Evolutionary conservation across 2,329 filamentous ascomycete genomes (phyloP).

Genomic region (Xylaria digitata): DNA sequence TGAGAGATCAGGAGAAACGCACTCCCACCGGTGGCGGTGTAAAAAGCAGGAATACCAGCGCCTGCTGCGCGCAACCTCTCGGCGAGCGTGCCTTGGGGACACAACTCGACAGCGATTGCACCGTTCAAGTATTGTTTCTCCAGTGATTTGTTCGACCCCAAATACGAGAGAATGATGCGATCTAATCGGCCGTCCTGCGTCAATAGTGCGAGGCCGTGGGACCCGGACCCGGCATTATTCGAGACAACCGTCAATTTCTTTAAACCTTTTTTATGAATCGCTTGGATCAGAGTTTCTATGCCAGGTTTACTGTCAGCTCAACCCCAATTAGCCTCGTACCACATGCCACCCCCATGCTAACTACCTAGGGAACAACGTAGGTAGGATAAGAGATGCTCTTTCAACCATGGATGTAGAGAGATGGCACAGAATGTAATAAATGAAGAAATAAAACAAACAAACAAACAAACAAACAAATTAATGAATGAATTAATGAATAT

Average conservation of each 20-base stretch:
- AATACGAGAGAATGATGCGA: constrained; percentile 78
- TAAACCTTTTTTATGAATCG: constrained; percentile 69
- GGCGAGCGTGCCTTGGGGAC: constrained; percentile 79
- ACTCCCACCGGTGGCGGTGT: constrained; percentile 78
- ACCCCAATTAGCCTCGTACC: neutral
- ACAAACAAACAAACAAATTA: no score
- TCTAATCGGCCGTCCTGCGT: constrained; percentile 76
- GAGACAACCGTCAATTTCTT: constrained; percentile 79
- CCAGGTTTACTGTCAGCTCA: constrained; percentile 22
- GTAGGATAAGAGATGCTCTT: neutral
- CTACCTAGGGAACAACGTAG: neutral
- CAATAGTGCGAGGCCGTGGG: constrained; percentile 75
- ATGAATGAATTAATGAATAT: no score
- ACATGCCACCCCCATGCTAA: neutral
- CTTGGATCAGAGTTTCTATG: constrained; percentile 76
- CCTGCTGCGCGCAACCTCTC: constrained; percentile 79
- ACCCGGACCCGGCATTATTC: constrained; percentile 81
- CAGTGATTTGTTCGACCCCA: constrained; percentile 81
- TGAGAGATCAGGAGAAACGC: constrained; percentile 47
- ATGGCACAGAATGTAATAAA: neutral
- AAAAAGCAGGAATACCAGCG: constrained; percentile 83
- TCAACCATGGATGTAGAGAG: neutral
- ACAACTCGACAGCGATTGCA: constrained; percentile 79
- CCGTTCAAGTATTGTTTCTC: constrained; percentile 80
- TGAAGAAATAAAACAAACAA: neutral